Conservation (phyloP, 1,139 yeast genomes). For the Debaryomyces coudertii region DNA sequence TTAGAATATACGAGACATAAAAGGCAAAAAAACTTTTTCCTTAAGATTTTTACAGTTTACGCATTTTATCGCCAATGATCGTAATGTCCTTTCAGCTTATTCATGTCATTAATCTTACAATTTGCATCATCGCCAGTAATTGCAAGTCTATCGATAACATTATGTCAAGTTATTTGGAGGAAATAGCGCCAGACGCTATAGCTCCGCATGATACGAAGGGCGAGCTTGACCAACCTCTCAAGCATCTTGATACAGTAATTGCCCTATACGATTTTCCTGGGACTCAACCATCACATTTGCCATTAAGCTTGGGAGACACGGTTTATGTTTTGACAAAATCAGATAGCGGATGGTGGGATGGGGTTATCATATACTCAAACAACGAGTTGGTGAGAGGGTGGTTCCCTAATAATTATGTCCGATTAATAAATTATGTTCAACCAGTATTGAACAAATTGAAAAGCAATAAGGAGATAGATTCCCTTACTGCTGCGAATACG, state of each 20-base stretch:
- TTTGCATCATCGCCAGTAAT: not conserved
- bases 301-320: constrained; percentile 53
- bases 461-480: constrained; percentile 46
- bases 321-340: constrained; percentile 54
- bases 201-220: constrained; percentile 31
- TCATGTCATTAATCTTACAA: not conserved
- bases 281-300: constrained; percentile 48
- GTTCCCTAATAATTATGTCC: constrained; percentile 69
- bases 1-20: constrained; percentile 1
- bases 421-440: constrained; percentile 51
- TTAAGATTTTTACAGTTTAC: not conserved
- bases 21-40: not conserved
- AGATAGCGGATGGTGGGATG: constrained; percentile 80
- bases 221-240: constrained; percentile 30
- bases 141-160: not conserved
- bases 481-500: constrained; percentile 52
- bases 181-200: constrained; percentile 45
- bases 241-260: constrained; percentile 52
- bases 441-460: constrained; percentile 46
- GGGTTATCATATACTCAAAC: constrained; percentile 46
- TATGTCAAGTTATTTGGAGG: constrained; percentile 29
- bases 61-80: not conserved
- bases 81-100: not conserved
- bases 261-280: constrained; percentile 57
- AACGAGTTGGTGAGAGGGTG: constrained; percentile 65